Evolutionary conservation across 2,329 filamentous ascomycete species (phyloP).

Genomic region (Dactylellina leptospora): DNA sequence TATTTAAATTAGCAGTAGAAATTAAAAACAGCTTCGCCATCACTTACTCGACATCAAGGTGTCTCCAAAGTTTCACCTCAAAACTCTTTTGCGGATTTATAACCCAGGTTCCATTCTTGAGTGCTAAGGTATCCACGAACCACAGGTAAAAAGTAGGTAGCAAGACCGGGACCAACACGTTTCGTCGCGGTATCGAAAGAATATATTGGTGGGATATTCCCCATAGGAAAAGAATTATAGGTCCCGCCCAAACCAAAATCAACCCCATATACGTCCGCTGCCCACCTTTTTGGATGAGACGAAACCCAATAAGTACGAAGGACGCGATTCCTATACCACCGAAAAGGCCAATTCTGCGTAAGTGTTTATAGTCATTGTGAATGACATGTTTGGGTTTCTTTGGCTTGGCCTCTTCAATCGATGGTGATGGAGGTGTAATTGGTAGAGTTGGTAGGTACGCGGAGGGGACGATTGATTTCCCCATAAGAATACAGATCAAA

Average conservation of each 20-base stretch:
- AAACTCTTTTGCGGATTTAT: conserved; percentile 75
- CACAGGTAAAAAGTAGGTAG: conserved; percentile 75
- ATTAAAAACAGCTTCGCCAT: neutral
- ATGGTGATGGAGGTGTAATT: conserved; percentile 59
- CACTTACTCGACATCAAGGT: conserved; percentile 71
- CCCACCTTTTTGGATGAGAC: conserved; percentile 63
- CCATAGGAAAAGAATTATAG: conserved; percentile 73
- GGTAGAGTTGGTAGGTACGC: conserved; percentile 61
- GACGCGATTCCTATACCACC: conserved; percentile 18
- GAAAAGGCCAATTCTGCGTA: conserved; percentile 10
- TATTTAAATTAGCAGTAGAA: conserved; percentile 30
- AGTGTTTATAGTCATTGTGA: conserved; percentile 24
- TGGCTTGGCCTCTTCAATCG: conserved; percentile 58
- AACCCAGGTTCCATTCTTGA: conserved; percentile 75
- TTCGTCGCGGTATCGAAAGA: conserved; percentile 68
- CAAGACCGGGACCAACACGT: conserved; percentile 69
- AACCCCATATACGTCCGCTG: conserved; percentile 73
- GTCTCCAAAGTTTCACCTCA: conserved; percentile 70
- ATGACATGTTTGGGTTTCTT: conserved; percentile 58
- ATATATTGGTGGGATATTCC: conserved; percentile 72
- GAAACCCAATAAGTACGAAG: conserved; percentile 9
- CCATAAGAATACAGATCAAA: conserved; percentile 73
- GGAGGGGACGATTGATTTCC: conserved; percentile 70
- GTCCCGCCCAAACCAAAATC: conserved; percentile 74
- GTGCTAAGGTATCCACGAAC: conserved; percentile 74